phyloP scores from a whole-genome alignment of 441 rosid species.

The Breynia disticha region DNA sequence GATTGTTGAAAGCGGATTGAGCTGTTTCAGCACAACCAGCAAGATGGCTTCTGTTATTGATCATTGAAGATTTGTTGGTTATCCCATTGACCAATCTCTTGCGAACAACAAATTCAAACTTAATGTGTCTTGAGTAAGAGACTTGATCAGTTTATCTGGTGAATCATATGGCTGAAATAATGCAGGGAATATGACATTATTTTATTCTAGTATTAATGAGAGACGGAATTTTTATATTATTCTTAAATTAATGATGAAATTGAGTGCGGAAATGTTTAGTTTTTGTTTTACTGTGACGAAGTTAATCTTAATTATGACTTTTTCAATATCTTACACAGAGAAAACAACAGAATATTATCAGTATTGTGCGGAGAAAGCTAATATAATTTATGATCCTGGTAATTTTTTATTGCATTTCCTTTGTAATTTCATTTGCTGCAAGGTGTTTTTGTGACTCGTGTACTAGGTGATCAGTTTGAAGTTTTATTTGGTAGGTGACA shows the following conservation, averaged over 20 bases:
- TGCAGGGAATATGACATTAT: neutral
- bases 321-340: conserved; percentile 33
- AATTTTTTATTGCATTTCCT: conserved; percentile 12
- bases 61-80: no score
- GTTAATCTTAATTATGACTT: conserved; percentile 4
- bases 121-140: no score
- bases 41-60: neutral
- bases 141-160: neutral
- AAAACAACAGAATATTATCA: conserved; percentile 44
- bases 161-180: conserved; percentile 3
- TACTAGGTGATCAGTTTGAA: neutral
- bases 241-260: neutral
- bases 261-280: neutral
- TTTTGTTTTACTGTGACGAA: conserved; percentile 4
- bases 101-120: no score
- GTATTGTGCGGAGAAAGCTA: conserved; percentile 36
- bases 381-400: conserved; percentile 37
- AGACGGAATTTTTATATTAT: no score
- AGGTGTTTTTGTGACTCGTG: neutral
- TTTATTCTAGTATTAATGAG: no score
- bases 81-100: no score
- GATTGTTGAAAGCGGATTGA: no score
- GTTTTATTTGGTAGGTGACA: neutral
- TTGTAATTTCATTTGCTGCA: conserved; percentile 5
- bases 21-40: neutral